phyloP scores from a whole-genome alignment of 2,329 filamentous ascomycete genomes.

The Chaetomiaceae sp. region DNA sequence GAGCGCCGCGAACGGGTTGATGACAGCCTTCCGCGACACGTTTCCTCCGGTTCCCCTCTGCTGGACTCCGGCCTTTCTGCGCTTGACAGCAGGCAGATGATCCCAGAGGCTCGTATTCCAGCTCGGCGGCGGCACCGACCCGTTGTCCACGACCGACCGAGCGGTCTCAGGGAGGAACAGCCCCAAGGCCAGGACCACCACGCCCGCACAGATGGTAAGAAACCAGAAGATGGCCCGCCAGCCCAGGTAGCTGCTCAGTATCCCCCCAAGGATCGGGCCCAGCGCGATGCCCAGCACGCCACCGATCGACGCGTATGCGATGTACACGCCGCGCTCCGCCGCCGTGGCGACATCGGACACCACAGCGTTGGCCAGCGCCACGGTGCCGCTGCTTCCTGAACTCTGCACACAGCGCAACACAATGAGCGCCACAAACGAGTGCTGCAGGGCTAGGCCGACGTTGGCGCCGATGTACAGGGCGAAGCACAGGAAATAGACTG shows the following conservation, averaged over 20 bases:
- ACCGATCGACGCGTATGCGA: slow-evolving; percentile 47
- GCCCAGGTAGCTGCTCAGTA: slow-evolving; percentile 41
- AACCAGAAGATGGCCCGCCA: slow-evolving; percentile 51
- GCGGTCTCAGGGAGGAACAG: slow-evolving; percentile 42
- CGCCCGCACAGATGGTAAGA: slow-evolving; percentile 34
- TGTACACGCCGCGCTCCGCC: slow-evolving; percentile 54
- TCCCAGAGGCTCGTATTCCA: slow-evolving; percentile 9
- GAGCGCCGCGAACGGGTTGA: slow-evolving; percentile 78
- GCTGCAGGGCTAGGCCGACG: slow-evolving; percentile 6
- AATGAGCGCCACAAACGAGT: slow-evolving; percentile 33
- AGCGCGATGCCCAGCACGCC: slow-evolving; percentile 37
- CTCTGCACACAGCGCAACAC: slow-evolving; percentile 52
- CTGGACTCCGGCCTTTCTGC: not conserved
- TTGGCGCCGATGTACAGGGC: slow-evolving; percentile 9
- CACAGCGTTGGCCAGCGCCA: slow-evolving; percentile 52
- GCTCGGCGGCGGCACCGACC: slow-evolving; percentile 15
- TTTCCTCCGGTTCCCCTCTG: not conserved
- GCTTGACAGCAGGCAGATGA: slow-evolving; percentile 1
- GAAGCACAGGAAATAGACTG: slow-evolving; percentile 7
- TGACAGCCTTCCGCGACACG: slow-evolving; percentile 3
- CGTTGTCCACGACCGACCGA: slow-evolving; percentile 39
- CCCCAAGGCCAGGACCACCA: slow-evolving; percentile 32
- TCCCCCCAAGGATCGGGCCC: slow-evolving; percentile 44
- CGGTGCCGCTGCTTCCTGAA: slow-evolving; percentile 52
- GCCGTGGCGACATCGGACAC: slow-evolving; percentile 59